These are phyloP conservation scores for Eutreptiella sp. DNA, from an alignment of 208 protist species.

Conservation along the genomic window DNA sequence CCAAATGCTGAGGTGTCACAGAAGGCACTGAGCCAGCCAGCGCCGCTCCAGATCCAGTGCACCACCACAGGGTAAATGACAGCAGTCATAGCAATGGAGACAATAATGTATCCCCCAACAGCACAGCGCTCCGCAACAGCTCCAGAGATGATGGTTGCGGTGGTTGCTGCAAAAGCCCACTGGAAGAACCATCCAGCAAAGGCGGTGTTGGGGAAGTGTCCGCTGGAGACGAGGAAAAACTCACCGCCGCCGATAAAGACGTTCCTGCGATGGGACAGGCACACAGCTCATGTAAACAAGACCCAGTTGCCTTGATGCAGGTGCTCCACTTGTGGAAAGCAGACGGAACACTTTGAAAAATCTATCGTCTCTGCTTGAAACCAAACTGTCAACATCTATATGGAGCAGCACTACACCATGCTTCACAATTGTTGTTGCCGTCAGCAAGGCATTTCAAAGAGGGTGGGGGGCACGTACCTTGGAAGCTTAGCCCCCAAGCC, in stretches of 20 bases:
- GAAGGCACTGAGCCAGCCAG: slow-evolving; percentile 23
- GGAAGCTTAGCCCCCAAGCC: too few species aligned
- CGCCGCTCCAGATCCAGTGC: slow-evolving; percentile 25
- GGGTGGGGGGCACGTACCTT: too few species aligned
- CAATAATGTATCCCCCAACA: slow-evolving; percentile 25
- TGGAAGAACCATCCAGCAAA: slow-evolving; percentile 26
- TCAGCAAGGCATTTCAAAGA: too few species aligned
- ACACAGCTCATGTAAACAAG: too few species aligned
- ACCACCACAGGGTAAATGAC: slow-evolving; percentile 29
- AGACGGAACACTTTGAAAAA: too few species aligned
- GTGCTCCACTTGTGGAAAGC: too few species aligned
- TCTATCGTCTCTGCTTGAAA: too few species aligned
- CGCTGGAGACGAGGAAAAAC: slow-evolving; percentile 8
- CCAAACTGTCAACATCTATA: too few species aligned
- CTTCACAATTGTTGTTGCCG: too few species aligned
- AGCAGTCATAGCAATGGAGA: slow-evolving; percentile 2
- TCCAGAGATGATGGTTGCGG: slow-evolving; percentile 30
- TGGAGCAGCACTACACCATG: too few species aligned
- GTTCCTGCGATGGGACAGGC: too few species aligned
- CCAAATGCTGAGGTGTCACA: slow-evolving; percentile 21
- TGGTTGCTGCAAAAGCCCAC: slow-evolving; percentile 29
- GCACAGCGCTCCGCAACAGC: slow-evolving; percentile 23
- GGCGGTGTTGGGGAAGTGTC: not conserved
- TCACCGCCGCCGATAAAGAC: slow-evolving; percentile 18
- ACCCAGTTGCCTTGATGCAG: too few species aligned